Percentiles rank a stretch among this genome's conserved stretches.
phyloP scores from a whole-genome alignment of 2,329 filamentous ascomycete species.

The Mycocentrospora acerina region DNA sequence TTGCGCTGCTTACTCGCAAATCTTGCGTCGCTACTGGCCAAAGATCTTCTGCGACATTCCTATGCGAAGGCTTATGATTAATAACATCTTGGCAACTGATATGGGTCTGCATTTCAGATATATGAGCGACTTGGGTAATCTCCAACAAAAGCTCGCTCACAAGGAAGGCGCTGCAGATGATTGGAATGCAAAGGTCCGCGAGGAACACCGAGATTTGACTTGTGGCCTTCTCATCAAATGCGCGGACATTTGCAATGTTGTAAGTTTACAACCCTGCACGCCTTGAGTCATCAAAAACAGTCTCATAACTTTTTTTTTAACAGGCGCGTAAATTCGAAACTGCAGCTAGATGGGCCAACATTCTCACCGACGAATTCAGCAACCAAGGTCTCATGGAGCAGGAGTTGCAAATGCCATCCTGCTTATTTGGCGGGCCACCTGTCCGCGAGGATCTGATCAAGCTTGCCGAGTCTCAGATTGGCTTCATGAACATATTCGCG shows the following conservation, averaged over 20 bases:
- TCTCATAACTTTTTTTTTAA: constrained; percentile 13
- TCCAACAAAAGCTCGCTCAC: constrained; percentile 75
- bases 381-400: constrained; percentile 90
- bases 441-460: constrained; percentile 82
- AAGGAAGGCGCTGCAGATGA: constrained; percentile 64
- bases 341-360: constrained; percentile 85
- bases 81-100: constrained; percentile 94
- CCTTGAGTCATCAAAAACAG: not conserved
- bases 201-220: constrained; percentile 76
- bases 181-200: constrained; percentile 74
- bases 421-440: constrained; percentile 75
- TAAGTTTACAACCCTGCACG: constrained; percentile 54
- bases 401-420: constrained; percentile 83
- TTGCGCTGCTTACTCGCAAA: constrained; percentile 94
- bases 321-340: constrained; percentile 81
- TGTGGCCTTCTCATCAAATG: constrained; percentile 96
- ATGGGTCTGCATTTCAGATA: constrained; percentile 98
- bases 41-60: constrained; percentile 73
- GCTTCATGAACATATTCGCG: constrained; percentile 96
- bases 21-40: constrained; percentile 90
- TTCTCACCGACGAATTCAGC: constrained; percentile 93
- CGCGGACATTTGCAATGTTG: constrained; percentile 97
- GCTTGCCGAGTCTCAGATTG: constrained; percentile 82
- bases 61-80: constrained; percentile 91
- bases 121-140: constrained; percentile 80